Conservation (phyloP, 2,329 filamentous ascomycete genomes). For the Colletotrichum sp. region DNA sequence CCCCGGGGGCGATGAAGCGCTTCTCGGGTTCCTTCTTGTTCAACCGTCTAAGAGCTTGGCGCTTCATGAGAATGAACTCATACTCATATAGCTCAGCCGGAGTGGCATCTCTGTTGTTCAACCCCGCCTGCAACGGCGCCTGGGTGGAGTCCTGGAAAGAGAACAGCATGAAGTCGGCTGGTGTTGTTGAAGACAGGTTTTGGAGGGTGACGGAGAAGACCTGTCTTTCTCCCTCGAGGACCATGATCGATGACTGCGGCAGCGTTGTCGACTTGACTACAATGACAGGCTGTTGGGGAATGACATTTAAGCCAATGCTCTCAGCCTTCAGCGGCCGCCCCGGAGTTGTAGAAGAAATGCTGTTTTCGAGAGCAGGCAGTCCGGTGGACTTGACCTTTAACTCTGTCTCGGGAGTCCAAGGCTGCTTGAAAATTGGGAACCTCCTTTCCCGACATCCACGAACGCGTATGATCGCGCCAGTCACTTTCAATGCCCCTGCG, state of each 20-base stretch:
- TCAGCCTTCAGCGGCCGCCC: conserved; percentile 51
- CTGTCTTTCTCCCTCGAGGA: conserved; percentile 87
- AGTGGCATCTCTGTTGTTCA: conserved; percentile 78
- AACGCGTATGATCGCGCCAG: conserved; percentile 80
- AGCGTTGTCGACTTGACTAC: conserved; percentile 78
- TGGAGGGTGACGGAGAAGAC: conserved; percentile 79
- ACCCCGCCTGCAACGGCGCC: conserved; percentile 73
- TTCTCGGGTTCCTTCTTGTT: conserved; percentile 55
- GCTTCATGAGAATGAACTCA: conserved; percentile 78
- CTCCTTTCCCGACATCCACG: conserved; percentile 80
- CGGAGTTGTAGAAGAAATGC: conserved; percentile 42
- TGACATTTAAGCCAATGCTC: conserved; percentile 72
- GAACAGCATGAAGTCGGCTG: conserved; percentile 85
- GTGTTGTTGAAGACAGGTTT: conserved; percentile 73
- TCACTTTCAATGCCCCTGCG: conserved; percentile 74
- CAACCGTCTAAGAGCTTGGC: conserved; percentile 67
- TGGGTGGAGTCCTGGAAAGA: conserved; percentile 91
- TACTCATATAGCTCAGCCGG: conserved; percentile 85
- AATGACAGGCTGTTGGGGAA: conserved; percentile 79
- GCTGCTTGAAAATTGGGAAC: conserved; percentile 82
- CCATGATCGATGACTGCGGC: conserved; percentile 86
- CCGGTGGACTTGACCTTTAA: conserved; percentile 81
- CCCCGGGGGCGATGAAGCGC: conserved; percentile 69
- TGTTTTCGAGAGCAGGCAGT: conserved; percentile 60
- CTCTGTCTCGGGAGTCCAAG: conserved; percentile 75